phyloP scores from a whole-genome alignment of 192 early-diverging fungal species.

The Coemansia furcata region DNA sequence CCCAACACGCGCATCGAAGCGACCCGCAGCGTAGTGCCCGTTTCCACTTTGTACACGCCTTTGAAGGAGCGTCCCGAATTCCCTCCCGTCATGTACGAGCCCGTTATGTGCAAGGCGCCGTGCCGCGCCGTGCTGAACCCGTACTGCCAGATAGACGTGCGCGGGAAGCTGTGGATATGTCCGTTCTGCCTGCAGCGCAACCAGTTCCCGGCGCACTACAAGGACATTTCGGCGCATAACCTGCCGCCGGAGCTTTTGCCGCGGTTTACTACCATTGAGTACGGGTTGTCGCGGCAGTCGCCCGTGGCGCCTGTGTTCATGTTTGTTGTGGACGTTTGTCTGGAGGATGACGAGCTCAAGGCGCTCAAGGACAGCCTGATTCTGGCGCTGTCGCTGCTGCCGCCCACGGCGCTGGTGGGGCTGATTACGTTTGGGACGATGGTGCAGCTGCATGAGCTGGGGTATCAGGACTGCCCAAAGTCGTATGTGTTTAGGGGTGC shows the following conservation, averaged over 20 bases:
- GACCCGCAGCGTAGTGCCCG: slow-evolving; percentile 92
- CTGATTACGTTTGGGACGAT: slow-evolving; percentile 97
- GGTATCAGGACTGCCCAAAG: slow-evolving; percentile 93
- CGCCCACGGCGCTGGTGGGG: slow-evolving; percentile 89
- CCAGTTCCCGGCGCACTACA: slow-evolving; percentile 96
- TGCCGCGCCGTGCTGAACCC: slow-evolving; percentile 97
- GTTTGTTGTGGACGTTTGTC: slow-evolving; percentile 95
- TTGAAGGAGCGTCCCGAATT: slow-evolving; percentile 88
- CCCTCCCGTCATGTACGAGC: slow-evolving; percentile 90
- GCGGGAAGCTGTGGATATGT: slow-evolving; percentile 96
- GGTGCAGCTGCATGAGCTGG: slow-evolving; percentile 98
- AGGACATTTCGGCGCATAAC: slow-evolving; percentile 88
- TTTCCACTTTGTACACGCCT: slow-evolving; percentile 89
- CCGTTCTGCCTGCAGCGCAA: slow-evolving; percentile 98
- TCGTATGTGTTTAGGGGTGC: slow-evolving; percentile 96
- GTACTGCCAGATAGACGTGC: slow-evolving; percentile 97
- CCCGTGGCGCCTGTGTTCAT: slow-evolving; percentile 94
- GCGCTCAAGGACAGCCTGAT: slow-evolving; percentile 93
- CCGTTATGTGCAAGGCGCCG: slow-evolving; percentile 94
- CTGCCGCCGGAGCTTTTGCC: slow-evolving; percentile 90
- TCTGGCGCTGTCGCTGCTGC: slow-evolving; percentile 85
- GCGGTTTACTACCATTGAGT: slow-evolving; percentile 96
- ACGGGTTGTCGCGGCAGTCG: slow-evolving; percentile 79
- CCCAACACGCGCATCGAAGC: slow-evolving; percentile 91
- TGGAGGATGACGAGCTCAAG: slow-evolving; percentile 94